Conservation (phyloP, 768 basidiomycete genomes). For the Krasilnikovozyma curviuscula region DNA sequence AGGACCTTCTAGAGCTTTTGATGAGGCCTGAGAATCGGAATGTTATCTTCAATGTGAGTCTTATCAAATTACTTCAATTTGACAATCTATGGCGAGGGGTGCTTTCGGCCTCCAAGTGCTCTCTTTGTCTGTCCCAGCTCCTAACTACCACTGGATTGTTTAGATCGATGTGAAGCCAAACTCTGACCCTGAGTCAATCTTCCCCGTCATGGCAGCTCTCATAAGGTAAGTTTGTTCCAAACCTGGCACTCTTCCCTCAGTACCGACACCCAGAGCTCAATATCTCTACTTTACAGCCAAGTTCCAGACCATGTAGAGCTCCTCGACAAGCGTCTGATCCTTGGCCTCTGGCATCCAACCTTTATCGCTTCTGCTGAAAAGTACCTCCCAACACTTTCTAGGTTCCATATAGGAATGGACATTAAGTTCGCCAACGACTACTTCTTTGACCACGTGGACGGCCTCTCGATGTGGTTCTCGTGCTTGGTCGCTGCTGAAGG, state of each 20-base stretch:
- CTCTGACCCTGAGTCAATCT: conserved; percentile 16
- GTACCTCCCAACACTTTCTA: conserved; percentile 21
- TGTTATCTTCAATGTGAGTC: conserved; percentile 23
- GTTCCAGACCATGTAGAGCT: conserved; percentile 1
- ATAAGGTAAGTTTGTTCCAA: conserved; percentile 19
- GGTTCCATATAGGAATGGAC: conserved; percentile 27
- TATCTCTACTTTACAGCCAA: neutral
- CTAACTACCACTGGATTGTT: neutral
- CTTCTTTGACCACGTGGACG: conserved; percentile 25
- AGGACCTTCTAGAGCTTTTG: conserved; percentile 24
- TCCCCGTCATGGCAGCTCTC: conserved; percentile 25
- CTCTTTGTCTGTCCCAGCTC: neutral
- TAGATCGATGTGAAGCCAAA: conserved; percentile 28
- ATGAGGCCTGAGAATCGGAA: conserved; percentile 27
- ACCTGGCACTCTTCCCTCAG: neutral
- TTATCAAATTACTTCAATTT: too few relatives aligned
- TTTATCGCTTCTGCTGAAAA: conserved; percentile 23
- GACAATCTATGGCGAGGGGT: neutral
- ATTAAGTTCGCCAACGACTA: conserved; percentile 20
- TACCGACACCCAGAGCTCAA: neutral
- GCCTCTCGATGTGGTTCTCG: conserved; percentile 24
- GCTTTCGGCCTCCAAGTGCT: neutral
- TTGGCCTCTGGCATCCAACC: conserved; percentile 28
- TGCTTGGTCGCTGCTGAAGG: conserved; percentile 21
- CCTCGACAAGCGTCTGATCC: conserved; percentile 21